phyloP scores from a whole-genome alignment of 2,329 filamentous ascomycete species.

The Pseudocercospora crystallina region DNA sequence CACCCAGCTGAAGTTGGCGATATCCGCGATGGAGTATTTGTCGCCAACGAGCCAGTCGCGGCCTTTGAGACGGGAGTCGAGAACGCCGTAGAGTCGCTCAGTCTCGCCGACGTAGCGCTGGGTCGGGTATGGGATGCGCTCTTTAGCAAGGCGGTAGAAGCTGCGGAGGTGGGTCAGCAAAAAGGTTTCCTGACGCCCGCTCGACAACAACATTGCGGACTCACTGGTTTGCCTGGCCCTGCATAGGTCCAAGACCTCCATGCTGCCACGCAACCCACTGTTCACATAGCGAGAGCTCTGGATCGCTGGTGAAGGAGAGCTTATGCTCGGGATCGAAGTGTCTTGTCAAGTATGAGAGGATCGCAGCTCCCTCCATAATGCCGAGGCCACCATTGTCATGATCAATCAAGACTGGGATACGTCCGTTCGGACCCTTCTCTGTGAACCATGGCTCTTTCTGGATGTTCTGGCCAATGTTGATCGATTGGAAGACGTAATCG shows the following conservation, averaged over 20 bases:
- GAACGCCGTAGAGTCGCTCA: slow-evolving; percentile 47
- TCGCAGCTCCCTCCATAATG: slow-evolving; percentile 48
- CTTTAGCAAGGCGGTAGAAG: slow-evolving; percentile 43
- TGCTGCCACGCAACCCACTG: slow-evolving; percentile 63
- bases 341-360: slow-evolving; percentile 46
- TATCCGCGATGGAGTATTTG: slow-evolving; percentile 49
- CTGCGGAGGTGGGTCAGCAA: slow-evolving; percentile 13
- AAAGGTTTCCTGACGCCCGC: background rate
- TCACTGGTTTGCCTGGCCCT: slow-evolving; percentile 38
- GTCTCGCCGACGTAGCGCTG: slow-evolving; percentile 50
- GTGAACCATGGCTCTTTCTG: slow-evolving; percentile 69
- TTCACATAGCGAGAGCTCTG: slow-evolving; percentile 51
- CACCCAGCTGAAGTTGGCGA: slow-evolving; percentile 48
- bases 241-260: slow-evolving; percentile 36
- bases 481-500: slow-evolving; percentile 58
- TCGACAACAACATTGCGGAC: background rate
- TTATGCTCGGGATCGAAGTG: slow-evolving; percentile 50
- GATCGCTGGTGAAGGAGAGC: slow-evolving; percentile 48
- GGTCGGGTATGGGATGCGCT: slow-evolving; percentile 46
- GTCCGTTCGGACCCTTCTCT: slow-evolving; percentile 62
- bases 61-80: slow-evolving; percentile 43
- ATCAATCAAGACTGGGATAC: slow-evolving; percentile 66
- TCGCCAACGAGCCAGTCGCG: slow-evolving; percentile 48
- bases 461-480: slow-evolving; percentile 62
- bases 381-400: slow-evolving; percentile 61